Conservation (phyloP, 2,329 filamentous ascomycete genomes). For the Calcarisporium arbuscula region DNA sequence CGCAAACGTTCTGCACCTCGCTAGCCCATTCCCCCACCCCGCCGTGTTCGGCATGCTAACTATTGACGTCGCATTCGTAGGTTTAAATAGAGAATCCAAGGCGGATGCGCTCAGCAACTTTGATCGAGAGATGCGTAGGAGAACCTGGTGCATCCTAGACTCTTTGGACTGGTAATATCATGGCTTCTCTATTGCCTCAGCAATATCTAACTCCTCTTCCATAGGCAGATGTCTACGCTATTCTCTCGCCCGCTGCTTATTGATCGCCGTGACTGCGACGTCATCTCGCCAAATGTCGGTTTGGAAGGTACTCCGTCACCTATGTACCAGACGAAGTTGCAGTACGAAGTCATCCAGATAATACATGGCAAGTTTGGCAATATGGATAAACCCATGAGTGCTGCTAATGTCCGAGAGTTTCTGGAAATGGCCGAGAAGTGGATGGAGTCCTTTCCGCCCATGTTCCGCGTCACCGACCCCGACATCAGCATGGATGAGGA, state of each 20-base stretch:
- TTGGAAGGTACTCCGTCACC: slow-evolving; percentile 27
- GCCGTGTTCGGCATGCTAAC: too few relatives aligned
- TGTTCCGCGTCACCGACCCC: slow-evolving; percentile 30
- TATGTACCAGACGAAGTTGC: slow-evolving; percentile 28
- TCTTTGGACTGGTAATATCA: too few relatives aligned
- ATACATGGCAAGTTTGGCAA: slow-evolving; percentile 25
- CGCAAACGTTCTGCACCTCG: too few relatives aligned
- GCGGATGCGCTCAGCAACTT: too few relatives aligned
- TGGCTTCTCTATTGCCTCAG: too few relatives aligned
- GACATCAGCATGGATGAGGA: slow-evolving; percentile 34
- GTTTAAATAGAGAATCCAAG: too few relatives aligned
- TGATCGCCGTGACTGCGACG: slow-evolving; percentile 25
- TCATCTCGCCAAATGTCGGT: slow-evolving; percentile 23
- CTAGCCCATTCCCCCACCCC: too few relatives aligned
- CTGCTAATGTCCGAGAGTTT: slow-evolving; percentile 25
- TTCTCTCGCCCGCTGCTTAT: slow-evolving; percentile 28
- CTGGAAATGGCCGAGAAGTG: slow-evolving; percentile 32
- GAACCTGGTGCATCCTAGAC: too few relatives aligned
- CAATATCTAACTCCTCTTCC: too few relatives aligned
- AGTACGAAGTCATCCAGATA: slow-evolving; percentile 24
- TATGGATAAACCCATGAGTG: slow-evolving; percentile 18
- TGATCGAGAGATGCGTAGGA: too few relatives aligned
- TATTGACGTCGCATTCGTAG: too few relatives aligned
- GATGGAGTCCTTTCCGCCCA: slow-evolving; percentile 34
- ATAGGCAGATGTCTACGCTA: slow-evolving; percentile 29